A percentile compares a stretch with the other conserved stretches of the same genome.
These are phyloP conservation scores for Tetrapisispora namnaoensis DNA, from an alignment of 805 yeast genomes.

Conservation along the genomic window DNA sequence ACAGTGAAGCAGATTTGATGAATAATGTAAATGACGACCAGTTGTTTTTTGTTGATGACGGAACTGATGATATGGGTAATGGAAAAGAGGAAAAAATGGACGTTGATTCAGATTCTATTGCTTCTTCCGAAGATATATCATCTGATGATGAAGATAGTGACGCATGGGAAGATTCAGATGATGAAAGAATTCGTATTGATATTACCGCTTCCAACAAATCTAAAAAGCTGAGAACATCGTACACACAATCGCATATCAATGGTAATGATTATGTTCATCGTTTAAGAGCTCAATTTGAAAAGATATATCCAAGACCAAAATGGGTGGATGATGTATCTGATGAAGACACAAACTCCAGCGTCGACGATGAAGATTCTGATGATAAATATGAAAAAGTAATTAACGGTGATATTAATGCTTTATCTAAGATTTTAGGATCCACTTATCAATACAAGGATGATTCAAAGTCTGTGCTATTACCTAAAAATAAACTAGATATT, in stretches of 20 bases:
- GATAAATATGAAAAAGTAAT: conserved; percentile 23
- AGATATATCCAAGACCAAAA: conserved; percentile 70
- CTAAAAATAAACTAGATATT: conserved; percentile 63
- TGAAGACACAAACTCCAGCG: conserved; percentile 16
- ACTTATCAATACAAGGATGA: conserved; percentile 33
- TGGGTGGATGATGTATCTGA: conserved; percentile 49
- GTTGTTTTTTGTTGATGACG: conserved; percentile 20
- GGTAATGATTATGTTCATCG: conserved; percentile 56
- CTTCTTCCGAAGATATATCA: conserved; percentile 24
- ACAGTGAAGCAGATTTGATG: conserved; percentile 25
- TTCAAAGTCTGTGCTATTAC: conserved; percentile 46
- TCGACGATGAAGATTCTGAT: conserved; percentile 23
- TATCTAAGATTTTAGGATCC: conserved; percentile 31
- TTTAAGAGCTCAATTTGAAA: conserved; percentile 60
- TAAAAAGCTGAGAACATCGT: conserved; percentile 60
- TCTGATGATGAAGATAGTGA: conserved; percentile 30
- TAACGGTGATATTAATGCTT: conserved; percentile 34
- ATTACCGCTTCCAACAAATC: conserved; percentile 48
- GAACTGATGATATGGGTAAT: conserved; percentile 19
- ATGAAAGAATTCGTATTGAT: conserved; percentile 60
- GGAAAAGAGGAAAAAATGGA: conserved; percentile 22
- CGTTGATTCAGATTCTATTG: conserved; percentile 39
- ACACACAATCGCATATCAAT: conserved; percentile 40
- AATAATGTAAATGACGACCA: conserved; percentile 21
- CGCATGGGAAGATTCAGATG: conserved; percentile 90